Conservation (phyloP, 1,139 yeast species). For the Kodamaea sp. region DNA sequence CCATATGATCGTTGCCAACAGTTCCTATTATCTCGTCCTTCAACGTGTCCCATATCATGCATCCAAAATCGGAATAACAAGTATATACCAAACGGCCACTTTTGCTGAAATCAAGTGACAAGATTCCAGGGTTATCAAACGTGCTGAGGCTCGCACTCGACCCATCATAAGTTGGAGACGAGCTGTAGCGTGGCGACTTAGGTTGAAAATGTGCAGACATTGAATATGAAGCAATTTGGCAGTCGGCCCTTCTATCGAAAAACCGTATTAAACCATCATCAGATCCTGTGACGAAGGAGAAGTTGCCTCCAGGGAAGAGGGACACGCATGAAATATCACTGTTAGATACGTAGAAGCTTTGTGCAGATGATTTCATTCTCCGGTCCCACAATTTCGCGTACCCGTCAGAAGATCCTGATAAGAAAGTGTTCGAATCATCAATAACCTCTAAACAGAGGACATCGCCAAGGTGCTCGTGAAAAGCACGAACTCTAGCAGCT, state of each 20-base stretch:
- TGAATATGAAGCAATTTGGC: conserved; percentile 60
- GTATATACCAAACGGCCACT: conserved; percentile 77
- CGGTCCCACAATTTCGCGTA: conserved; percentile 72
- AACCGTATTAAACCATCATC: conserved; percentile 78
- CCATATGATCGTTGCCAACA: conserved; percentile 54
- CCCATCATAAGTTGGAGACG: conserved; percentile 17
- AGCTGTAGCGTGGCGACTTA: conserved; percentile 1
- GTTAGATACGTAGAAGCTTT: conserved; percentile 60
- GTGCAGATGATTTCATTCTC: conserved; percentile 54
- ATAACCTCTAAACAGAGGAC: conserved; percentile 47
- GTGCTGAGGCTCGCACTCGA: conserved; percentile 10
- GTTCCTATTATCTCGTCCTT: conserved; percentile 66
- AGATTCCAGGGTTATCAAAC: conserved; percentile 63
- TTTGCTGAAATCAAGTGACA: conserved; percentile 69
- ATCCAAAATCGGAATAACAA: conserved; percentile 75
- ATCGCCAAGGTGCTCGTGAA: conserved; percentile 79
- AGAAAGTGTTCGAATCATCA: conserved; percentile 41
- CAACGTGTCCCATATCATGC: conserved; percentile 78
- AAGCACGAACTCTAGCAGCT: conserved; percentile 56
- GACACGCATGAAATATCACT: conserved; percentile 68
- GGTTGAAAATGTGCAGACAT: conserved; percentile 23
- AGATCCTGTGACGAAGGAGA: conserved; percentile 69
- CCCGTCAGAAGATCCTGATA: conserved; percentile 79
- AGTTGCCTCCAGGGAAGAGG: conserved; percentile 71
- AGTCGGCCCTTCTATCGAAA: conserved; percentile 77